These are phyloP conservation scores for Karstenula rhodostoma DNA, from an alignment of 2,329 filamentous ascomycete species.

Conservation along the genomic window DNA sequence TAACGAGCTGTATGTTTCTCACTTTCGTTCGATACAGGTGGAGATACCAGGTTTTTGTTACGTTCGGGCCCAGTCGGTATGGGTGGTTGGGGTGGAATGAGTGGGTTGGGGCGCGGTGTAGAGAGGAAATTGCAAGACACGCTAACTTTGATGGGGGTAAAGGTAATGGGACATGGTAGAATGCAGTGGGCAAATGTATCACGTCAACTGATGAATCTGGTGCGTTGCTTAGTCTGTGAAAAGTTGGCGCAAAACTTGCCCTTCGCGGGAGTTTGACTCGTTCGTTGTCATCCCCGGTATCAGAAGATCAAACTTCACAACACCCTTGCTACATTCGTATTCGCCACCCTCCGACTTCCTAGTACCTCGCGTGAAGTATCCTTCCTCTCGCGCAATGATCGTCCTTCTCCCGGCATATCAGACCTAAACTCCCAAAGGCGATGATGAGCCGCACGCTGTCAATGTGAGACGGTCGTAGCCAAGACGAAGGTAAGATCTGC, in stretches of 20 bases:
- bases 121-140: neutral
- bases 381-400: neutral
- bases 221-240: no score
- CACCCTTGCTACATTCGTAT: neutral
- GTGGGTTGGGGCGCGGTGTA: neutral
- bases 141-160: no score
- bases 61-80: neutral
- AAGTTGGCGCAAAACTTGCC: no score
- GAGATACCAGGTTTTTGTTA: conserved; percentile 6
- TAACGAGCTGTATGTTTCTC: no score
- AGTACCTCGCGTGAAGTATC: neutral
- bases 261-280: no score
- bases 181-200: no score
- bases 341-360: neutral
- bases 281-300: no score
- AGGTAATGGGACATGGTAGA: no score
- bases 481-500: conserved; percentile 17
- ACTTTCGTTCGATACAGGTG: neutral
- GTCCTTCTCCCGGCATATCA: no score
- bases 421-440: no score
- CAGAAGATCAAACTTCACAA: no score
- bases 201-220: no score
- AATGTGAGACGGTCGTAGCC: conserved; percentile 14
- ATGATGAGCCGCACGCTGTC: neutral
- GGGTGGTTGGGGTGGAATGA: neutral